Percentiles rank a stretch among this genome's conserved stretches.
phyloP scores from a whole-genome alignment of 129 eudicot genomes.

The Arctium lappa region DNA sequence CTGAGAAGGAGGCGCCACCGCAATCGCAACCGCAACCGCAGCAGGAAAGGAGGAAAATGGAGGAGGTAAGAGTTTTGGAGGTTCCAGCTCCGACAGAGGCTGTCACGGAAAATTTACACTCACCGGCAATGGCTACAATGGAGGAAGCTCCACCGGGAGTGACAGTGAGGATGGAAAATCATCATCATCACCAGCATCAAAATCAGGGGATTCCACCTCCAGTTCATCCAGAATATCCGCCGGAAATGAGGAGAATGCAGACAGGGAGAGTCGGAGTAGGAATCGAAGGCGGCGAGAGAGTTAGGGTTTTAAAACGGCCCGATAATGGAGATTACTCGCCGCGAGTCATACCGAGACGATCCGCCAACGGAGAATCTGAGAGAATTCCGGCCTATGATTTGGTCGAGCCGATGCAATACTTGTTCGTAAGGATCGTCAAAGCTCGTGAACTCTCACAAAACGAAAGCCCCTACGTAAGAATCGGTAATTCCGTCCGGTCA shows the following conservation, averaged over 20 bases:
- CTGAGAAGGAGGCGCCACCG: conserved; percentile 19
- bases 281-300: conserved; percentile 36
- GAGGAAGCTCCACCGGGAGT: conserved; percentile 56
- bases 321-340: conserved; percentile 72
- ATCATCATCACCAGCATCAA: conserved; percentile 25
- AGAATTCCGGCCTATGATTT: conserved; percentile 65
- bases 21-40: background rate
- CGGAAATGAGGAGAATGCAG: conserved; percentile 72
- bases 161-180: conserved; percentile 44
- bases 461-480: conserved; percentile 65
- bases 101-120: conserved; percentile 38
- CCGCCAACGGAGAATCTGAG: conserved; percentile 41
- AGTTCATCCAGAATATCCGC: conserved; percentile 39
- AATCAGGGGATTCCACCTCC: conserved; percentile 31
- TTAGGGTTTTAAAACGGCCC: conserved; percentile 35
- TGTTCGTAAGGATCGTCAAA: conserved; percentile 73
- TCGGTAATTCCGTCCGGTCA: conserved; percentile 60
- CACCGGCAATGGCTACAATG: conserved; percentile 48
- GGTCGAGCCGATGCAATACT: conserved; percentile 90
- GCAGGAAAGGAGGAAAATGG: conserved; percentile 24
- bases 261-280: conserved; percentile 30
- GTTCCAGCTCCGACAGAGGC: conserved; percentile 54
- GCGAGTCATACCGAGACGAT: conserved; percentile 45
- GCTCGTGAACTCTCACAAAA: conserved; percentile 69
- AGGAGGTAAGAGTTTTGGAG: conserved; percentile 43